Base-by-base conservation (phyloP, 441 rosid genomes). In the Flueggea neowawraea region DNA sequence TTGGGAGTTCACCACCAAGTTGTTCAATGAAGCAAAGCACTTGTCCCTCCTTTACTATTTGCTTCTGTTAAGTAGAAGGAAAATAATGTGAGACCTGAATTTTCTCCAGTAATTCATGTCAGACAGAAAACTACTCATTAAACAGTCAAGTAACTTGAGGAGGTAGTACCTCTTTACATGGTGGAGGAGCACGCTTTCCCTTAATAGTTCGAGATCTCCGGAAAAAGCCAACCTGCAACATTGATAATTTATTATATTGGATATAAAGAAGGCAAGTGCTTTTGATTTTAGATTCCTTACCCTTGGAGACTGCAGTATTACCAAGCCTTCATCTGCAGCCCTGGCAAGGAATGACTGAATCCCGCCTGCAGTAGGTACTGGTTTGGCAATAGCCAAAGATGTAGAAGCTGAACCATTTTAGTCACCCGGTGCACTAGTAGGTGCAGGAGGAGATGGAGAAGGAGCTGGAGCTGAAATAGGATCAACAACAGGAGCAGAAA, bases 1-100 rank as follows among this genome's bases (percentile, higher is more conserved):
- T 68, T 16, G 96, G 94, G 61, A 88, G 67, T 69, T 86, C 86
- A 54, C 86, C 84, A 41, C 95, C 97, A 16, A 93, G 88, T 68
- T 88, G 98, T 72, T 88, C 96, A 43, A 93, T 81, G 70, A 72
- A 93, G 84, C 98, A 90, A 16, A 93, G 63, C 60, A 88, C 83
- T 78, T 88, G 91, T n/a, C 97, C 97, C 76, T 90, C 97, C 72
- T 83, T 93, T 70, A 88, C 97, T 47, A 60, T 74, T 70, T 90
- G 91, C 74, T 87, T 85, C 96, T 87, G 89, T 74, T 64, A 54
- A 16, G 62, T 45, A 59, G 67, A 70, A 63, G 4, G 36, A 54
- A 9, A 48, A 48, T 10, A 10, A 39, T 41, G 14, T 16, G 14
- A 15, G 31, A 4, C 4, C 9, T 9, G 14, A 36, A 36, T 5